phyloP scores from a whole-genome alignment of 352 stramenopile species.

The Pythium phragmiticola region DNA sequence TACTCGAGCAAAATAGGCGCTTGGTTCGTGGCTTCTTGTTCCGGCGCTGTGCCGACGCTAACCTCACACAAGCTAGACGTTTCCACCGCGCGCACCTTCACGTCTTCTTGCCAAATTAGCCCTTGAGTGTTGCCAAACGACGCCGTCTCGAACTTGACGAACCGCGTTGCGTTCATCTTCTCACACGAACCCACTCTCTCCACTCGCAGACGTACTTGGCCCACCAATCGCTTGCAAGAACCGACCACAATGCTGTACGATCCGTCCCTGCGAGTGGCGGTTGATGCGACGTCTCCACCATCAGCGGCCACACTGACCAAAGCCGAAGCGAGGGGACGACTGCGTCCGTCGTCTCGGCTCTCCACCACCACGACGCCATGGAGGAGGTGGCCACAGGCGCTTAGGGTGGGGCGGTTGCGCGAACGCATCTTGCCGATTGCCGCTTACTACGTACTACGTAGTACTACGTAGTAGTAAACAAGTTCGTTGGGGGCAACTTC shows the following conservation, averaged over 20 bases:
- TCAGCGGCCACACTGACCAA: conserved; percentile 2
- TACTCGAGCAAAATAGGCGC: background rate
- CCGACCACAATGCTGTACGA: conserved; percentile 20
- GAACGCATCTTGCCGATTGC: background rate
- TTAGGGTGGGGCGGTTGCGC: conserved; percentile 11
- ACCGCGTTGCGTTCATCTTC: conserved; percentile 13
- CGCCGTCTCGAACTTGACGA: background rate
- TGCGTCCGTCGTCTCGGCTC: background rate
- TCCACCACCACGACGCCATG: conserved; percentile 13
- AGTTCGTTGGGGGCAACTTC: conserved; percentile 1
- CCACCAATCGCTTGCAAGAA: background rate
- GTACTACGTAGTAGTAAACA: background rate
- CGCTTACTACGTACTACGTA: background rate
- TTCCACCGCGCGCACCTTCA: conserved; percentile 8
- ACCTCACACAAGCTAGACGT: conserved; percentile 11
- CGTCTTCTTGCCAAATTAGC: conserved; percentile 16
- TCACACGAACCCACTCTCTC: conserved; percentile 8
- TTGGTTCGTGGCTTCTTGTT: background rate
- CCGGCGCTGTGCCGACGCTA: background rate
- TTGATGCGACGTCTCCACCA: background rate
- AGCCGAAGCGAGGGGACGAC: conserved; percentile 6
- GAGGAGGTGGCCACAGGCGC: conserved; percentile 6
- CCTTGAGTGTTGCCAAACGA: background rate
- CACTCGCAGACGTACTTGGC: background rate
- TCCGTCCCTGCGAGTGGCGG: conserved; percentile 11